These are phyloP conservation scores for Teratosphaeria viscida DNA, from an alignment of 2,329 filamentous ascomycete species.

Conservation along the genomic window DNA sequence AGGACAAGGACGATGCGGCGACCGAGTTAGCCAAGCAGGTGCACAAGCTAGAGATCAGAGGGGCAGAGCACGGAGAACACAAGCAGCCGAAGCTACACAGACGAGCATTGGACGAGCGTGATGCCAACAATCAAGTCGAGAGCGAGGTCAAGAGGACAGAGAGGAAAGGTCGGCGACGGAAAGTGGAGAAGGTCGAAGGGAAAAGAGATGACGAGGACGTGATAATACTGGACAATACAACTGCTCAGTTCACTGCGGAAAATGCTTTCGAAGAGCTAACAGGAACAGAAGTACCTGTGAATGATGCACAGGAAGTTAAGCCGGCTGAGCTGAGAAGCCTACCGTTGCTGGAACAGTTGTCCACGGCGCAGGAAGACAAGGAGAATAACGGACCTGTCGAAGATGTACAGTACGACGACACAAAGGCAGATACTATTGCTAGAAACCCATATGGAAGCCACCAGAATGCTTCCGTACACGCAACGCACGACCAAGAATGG, in stretches of 20 bases:
- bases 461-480: background rate
- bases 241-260: background rate
- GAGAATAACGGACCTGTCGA: background rate
- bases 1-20: background rate
- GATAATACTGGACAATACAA: background rate
- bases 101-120: background rate
- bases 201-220: background rate
- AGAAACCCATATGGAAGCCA: background rate
- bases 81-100: background rate
- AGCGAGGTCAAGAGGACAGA: background rate
- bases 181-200: background rate
- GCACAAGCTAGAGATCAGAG: background rate
- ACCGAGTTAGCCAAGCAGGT: background rate
- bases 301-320: background rate
- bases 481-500: background rate
- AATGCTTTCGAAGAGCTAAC: background rate
- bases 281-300: background rate
- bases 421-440: background rate
- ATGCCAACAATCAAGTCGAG: background rate
- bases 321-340: background rate
- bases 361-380: background rate
- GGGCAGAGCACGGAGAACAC: background rate
- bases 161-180: background rate
- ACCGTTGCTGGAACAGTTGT: background rate
- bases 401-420: background rate